A percentile compares a stretch with the other conserved stretches of the same genome.
These are phyloP conservation scores for Globisporangium cystogenes DNA, from an alignment of 352 stramenopile species.

Conservation along the genomic window DNA sequence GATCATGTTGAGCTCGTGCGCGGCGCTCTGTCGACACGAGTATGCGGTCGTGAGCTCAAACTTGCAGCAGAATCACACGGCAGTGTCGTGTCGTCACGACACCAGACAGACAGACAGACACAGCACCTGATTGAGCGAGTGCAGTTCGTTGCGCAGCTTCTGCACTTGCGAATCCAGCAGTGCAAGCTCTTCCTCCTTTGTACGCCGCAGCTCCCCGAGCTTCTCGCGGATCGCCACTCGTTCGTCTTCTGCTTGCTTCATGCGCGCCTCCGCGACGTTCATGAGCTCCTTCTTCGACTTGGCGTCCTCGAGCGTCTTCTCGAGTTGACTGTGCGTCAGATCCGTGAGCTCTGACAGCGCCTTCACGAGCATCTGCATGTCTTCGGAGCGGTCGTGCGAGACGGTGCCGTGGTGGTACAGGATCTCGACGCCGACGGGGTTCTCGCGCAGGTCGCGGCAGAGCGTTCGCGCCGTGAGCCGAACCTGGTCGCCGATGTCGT, in stretches of 20 bases:
- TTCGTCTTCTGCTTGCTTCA: slow-evolving; percentile 83
- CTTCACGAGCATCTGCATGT: slow-evolving; percentile 71
- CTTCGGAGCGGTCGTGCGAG: slow-evolving; percentile 49
- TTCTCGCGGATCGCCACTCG: slow-evolving; percentile 69
- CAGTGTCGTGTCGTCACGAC: no score
- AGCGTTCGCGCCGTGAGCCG: slow-evolving; percentile 52
- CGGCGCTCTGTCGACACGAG: slow-evolving; percentile 28
- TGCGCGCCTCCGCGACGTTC: slow-evolving; percentile 62
- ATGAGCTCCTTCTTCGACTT: slow-evolving; percentile 81
- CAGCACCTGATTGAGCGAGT: slow-evolving; percentile 60
- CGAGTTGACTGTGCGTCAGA: slow-evolving; percentile 63
- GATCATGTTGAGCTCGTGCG: slow-evolving; percentile 71
- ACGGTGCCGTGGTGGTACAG: slow-evolving; percentile 60
- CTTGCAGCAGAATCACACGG: no score
- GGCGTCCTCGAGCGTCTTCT: slow-evolving; percentile 84
- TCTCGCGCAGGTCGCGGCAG: slow-evolving; percentile 71
- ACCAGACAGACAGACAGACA: neutral
- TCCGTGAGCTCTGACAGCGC: slow-evolving; percentile 79
- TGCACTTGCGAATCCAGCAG: slow-evolving; percentile 76
- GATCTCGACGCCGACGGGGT: slow-evolving; percentile 62
- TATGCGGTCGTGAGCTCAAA: neutral
- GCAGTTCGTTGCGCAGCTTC: slow-evolving; percentile 74
- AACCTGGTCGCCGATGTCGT: slow-evolving; percentile 80
- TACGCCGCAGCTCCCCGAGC: slow-evolving; percentile 65
- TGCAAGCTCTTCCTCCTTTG: slow-evolving; percentile 79